A percentile compares a stretch with the other conserved stretches of the same genome.
Conservation (phyloP, 345 rosid genomes). For the Schrenkiella parvula region DNA sequence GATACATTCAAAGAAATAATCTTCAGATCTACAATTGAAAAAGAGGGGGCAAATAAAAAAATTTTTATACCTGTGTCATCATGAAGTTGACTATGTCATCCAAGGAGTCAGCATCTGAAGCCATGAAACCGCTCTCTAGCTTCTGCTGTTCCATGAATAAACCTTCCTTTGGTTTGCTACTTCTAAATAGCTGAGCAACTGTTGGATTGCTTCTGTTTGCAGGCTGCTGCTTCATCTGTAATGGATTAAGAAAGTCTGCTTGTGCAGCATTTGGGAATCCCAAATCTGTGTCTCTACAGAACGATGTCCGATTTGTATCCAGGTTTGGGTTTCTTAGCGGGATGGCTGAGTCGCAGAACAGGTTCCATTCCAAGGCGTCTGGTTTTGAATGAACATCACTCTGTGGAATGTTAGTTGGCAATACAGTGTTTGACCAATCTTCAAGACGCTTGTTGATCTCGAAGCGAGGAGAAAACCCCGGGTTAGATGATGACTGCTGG, state of each 20-base stretch:
- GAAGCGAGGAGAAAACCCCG: conserved; percentile 2
- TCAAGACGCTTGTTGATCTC: conserved; percentile 40
- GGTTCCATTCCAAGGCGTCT: conserved; percentile 41
- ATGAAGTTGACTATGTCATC: conserved; percentile 51
- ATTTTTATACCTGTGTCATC: conserved; percentile 45
- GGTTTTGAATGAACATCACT: conserved; percentile 29
- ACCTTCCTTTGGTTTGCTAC: conserved; percentile 32
- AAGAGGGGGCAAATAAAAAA: not conserved
- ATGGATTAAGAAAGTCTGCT: conserved; percentile 26
- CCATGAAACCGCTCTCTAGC: conserved; percentile 33
- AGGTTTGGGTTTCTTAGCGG: conserved; percentile 24
- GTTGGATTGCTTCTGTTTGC: too few species aligned
- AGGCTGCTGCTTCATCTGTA: conserved; percentile 33
- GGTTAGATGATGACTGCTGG: conserved; percentile 33
- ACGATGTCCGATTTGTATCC: conserved; percentile 33
- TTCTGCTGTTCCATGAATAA: conserved; percentile 41
- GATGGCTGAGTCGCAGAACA: conserved; percentile 26
- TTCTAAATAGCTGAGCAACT: conserved; percentile 27
- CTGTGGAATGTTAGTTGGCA: conserved; percentile 14
- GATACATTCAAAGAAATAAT: conserved; percentile 21
- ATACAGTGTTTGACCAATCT: conserved; percentile 47
- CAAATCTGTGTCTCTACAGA: conserved; percentile 34
- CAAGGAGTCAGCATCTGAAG: conserved; percentile 47
- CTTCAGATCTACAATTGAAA: not conserved
- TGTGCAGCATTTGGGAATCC: conserved; percentile 35